These are phyloP conservation scores for Sanghuangporus weigelae DNA, from an alignment of 1,284 basidiomycete species.

Conservation along the genomic window DNA sequence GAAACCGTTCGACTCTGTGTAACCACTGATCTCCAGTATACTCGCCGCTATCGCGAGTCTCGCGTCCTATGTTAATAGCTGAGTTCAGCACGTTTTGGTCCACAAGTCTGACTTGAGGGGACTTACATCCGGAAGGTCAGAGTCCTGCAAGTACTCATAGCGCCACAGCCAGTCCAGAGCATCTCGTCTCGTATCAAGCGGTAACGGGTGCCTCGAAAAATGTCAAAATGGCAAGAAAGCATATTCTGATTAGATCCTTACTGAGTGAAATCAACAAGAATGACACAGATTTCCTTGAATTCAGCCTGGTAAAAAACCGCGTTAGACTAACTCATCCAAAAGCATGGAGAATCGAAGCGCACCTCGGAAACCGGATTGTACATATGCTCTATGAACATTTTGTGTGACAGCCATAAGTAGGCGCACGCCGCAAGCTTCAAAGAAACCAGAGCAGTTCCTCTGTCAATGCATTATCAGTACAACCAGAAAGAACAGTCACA, in stretches of 20 bases:
- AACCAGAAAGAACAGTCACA: neutral
- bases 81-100: neutral
- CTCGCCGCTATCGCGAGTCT: neutral
- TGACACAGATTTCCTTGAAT: neutral
- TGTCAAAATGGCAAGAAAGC: neutral
- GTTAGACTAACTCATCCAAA: neutral
- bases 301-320: neutral
- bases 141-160: neutral
- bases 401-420: slow-evolving; percentile 6
- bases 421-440: slow-evolving; percentile 9
- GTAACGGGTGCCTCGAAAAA: neutral
- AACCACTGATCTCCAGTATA: slow-evolving; percentile 5
- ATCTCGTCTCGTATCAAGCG: neutral
- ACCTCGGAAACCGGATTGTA: slow-evolving; percentile 8
- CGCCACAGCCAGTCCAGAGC: slow-evolving; percentile 13
- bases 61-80: neutral
- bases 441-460: slow-evolving; percentile 4
- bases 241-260: neutral
- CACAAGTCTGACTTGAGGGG: neutral
- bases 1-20: neutral
- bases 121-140: slow-evolving; percentile 6
- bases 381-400: neutral
- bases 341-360: neutral
- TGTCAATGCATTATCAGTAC: neutral
- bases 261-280: slow-evolving; percentile 4